A percentile compares a stretch with the other conserved stretches of the same genome.
These are phyloP conservation scores for Cystobasidium onofrii DNA, from an alignment of 768 basidiomycete genomes.

Conservation along the genomic window DNA sequence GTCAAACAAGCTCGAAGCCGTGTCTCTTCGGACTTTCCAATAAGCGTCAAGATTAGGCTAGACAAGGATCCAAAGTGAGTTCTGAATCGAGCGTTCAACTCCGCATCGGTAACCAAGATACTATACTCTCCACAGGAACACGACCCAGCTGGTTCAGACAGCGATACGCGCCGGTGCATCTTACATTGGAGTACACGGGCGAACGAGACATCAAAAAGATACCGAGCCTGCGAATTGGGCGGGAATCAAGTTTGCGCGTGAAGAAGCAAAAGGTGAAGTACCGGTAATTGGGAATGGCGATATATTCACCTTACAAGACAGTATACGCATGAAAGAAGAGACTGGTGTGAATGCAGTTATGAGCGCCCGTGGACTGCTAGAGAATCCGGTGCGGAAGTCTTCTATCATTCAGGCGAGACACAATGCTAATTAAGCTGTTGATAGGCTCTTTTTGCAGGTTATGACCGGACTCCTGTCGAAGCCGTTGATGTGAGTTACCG, in stretches of 20 bases:
- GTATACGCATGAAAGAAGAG: conserved; percentile 44
- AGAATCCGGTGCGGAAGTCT: conserved; percentile 46
- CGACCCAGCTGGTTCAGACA: conserved; percentile 47
- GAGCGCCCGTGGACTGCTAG: conserved; percentile 51
- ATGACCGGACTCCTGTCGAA: conserved; percentile 45
- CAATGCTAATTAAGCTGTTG: not conserved
- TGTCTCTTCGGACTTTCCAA: conserved; percentile 49
- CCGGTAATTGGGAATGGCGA: conserved; percentile 51
- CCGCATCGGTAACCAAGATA: too few relatives aligned
- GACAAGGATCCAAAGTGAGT: conserved; percentile 48
- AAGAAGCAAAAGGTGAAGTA: conserved; percentile 47
- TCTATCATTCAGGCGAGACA: not conserved
- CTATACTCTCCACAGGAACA: conserved; percentile 43
- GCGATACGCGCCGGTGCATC: conserved; percentile 48
- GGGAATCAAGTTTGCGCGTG: conserved; percentile 49
- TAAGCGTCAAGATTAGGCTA: conserved; percentile 51
- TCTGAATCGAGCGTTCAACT: too few relatives aligned
- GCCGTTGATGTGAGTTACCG: conserved; percentile 43
- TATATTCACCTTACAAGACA: conserved; percentile 48
- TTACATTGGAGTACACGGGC: conserved; percentile 50
- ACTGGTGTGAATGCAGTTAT: conserved; percentile 50
- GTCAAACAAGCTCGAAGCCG: conserved; percentile 48
- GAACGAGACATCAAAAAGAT: conserved; percentile 50
- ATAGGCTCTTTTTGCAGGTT: conserved; percentile 49
- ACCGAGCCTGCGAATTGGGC: conserved; percentile 48